Percentiles rank a stretch among this genome's conserved stretches.
These are phyloP conservation scores for Hortiboletus flavorubellus DNA, from an alignment of 768 basidiomycete species.

Conservation along the genomic window DNA sequence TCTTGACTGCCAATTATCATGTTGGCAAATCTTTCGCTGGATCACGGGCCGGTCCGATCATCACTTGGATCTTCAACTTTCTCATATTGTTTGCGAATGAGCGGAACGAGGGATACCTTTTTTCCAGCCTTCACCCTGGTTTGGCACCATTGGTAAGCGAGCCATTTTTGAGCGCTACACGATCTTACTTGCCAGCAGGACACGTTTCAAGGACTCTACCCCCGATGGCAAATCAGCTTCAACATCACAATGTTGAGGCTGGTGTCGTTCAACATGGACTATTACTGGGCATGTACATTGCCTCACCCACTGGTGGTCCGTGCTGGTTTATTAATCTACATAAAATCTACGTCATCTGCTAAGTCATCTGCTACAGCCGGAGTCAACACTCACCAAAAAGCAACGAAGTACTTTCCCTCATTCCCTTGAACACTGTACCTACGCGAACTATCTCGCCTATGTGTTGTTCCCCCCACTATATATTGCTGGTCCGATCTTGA, in stretches of 20 bases:
- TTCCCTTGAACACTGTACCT: constrained; percentile 56
- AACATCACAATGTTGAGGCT: constrained; percentile 96
- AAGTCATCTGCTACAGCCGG: constrained; percentile 22
- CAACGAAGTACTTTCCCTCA: constrained; percentile 59
- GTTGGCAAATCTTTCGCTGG: constrained; percentile 48
- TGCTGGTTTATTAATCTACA: neutral
- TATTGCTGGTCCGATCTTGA: constrained; percentile 93
- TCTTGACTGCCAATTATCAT: constrained; percentile 67
- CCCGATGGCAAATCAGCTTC: constrained; percentile 91
- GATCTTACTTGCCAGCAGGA: constrained; percentile 45
- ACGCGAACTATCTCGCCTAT: constrained; percentile 76
- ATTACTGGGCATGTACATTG: constrained; percentile 71
- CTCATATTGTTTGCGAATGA: constrained; percentile 76
- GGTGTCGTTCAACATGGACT: constrained; percentile 91
- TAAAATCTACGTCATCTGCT: no score
- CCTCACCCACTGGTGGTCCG: constrained; percentile 43
- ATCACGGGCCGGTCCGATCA: constrained; percentile 44
- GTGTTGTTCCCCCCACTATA: constrained; percentile 92
- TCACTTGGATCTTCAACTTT: constrained; percentile 79
- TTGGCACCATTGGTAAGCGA: constrained; percentile 60
- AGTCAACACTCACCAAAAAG: constrained; percentile 46
- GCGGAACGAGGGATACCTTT: constrained; percentile 67
- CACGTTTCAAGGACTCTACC: constrained; percentile 67
- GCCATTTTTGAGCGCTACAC: neutral
- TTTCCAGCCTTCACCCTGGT: constrained; percentile 50